These are phyloP conservation scores for Clausena lansium DNA, from an alignment of 345 rosid species.

Conservation along the genomic window DNA sequence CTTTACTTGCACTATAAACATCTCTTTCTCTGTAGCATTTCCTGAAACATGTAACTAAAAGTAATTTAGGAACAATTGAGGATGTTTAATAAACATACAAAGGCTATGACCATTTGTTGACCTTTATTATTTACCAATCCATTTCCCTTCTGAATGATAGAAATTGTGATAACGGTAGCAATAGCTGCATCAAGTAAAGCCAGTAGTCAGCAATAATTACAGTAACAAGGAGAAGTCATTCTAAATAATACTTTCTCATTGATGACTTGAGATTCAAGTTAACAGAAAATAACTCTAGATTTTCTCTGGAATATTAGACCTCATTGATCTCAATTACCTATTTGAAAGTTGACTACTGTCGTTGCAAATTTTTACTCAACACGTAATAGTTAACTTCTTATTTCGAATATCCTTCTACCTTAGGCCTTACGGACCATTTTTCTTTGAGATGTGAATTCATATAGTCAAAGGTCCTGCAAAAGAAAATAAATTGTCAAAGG, in stretches of 20 bases:
- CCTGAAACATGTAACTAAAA: neutral
- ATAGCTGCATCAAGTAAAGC: slow-evolving; percentile 21
- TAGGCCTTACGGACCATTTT: too few relatives aligned
- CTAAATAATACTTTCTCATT: neutral
- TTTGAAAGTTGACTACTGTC: neutral
- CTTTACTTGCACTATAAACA: neutral
- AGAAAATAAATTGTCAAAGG: too few relatives aligned
- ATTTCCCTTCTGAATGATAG: slow-evolving; percentile 25
- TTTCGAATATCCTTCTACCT: too few relatives aligned
- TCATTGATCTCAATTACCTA: neutral
- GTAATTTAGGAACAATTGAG: neutral
- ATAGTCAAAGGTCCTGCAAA: too few relatives aligned
- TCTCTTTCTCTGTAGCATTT: slow-evolving; percentile 11
- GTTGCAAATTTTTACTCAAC: too few relatives aligned
- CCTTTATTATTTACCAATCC: too few relatives aligned
- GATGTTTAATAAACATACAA: neutral
- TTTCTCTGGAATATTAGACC: too few relatives aligned
- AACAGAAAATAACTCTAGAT: neutral
- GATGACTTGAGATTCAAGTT: neutral
- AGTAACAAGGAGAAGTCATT: neutral
- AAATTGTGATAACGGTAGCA: slow-evolving; percentile 30
- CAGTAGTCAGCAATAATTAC: neutral
- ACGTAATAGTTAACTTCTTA: too few relatives aligned
- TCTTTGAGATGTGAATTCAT: too few relatives aligned
- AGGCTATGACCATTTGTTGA: neutral